phyloP scores from a whole-genome alignment of 495 filamentous ascomycete genomes.

The Lentithecium fluviatile region DNA sequence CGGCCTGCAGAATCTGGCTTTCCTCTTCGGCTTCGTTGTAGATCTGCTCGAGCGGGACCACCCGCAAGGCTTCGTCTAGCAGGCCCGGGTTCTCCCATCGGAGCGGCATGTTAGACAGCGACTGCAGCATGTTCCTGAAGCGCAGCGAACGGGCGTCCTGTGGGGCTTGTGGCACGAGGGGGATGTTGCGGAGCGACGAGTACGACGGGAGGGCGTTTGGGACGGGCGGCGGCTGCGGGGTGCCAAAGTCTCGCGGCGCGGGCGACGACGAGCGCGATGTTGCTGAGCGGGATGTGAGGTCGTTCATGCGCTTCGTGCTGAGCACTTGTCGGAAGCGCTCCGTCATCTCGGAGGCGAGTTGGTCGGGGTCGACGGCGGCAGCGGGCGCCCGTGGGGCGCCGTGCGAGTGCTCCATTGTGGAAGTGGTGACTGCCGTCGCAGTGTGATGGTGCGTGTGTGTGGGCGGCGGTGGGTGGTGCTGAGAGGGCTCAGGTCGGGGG shows the following conservation, averaged over 20 bases:
- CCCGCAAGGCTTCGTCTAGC: conserved; percentile 83
- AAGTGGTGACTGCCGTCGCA: conserved; percentile 2
- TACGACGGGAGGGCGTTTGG: conserved; percentile 56
- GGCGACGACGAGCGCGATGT: conserved; percentile 58
- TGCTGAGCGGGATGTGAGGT: conserved; percentile 56
- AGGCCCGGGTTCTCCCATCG: conserved; percentile 97
- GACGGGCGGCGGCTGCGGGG: conserved; percentile 23
- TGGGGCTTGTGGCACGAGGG: conserved; percentile 75
- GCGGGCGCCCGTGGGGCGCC: conserved; percentile 20
- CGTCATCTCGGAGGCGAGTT: conserved; percentile 51
- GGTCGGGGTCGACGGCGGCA: conserved; percentile 29
- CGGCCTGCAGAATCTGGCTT: conserved; percentile 76
- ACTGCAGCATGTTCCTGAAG: conserved; percentile 79
- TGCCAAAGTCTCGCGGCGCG: conserved; percentile 48
- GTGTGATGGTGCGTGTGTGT: not conserved
- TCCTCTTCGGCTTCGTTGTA: conserved; percentile 95
- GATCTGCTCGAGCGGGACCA: conserved; percentile 86
- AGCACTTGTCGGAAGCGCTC: conserved; percentile 74
- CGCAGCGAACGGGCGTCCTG: conserved; percentile 71
- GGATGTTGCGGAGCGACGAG: conserved; percentile 67
- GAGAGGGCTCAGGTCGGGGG: not conserved
- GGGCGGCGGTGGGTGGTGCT: conserved; percentile 2
- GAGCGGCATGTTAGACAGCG: conserved; percentile 77
- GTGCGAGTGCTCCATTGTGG: conserved; percentile 33
- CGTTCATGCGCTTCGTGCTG: conserved; percentile 73